These are phyloP conservation scores for Lachnellula hyalina DNA, from an alignment of 2,329 filamentous ascomycete species.

Conservation along the genomic window DNA sequence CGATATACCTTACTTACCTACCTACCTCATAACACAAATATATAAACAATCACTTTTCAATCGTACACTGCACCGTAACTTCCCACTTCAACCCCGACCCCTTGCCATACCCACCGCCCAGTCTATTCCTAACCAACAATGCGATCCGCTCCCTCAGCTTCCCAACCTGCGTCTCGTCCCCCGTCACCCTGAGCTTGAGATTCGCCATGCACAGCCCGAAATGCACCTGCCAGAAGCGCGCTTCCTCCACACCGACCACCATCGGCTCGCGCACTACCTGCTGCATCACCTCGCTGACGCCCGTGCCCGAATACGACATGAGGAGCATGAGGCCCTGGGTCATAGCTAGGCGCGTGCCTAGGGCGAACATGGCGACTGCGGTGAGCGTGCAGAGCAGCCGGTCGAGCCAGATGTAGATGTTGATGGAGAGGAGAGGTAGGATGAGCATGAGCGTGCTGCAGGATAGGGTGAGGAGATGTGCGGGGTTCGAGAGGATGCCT, in stretches of 20 bases:
- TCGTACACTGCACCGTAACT: conserved; percentile 72
- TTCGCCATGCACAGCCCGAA: conserved; percentile 97
- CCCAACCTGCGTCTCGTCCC: conserved; percentile 65
- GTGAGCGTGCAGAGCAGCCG: conserved; percentile 75
- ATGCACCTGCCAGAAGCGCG: conserved; percentile 97
- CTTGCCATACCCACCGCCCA: conserved; percentile 83
- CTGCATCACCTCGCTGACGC: conserved; percentile 58
- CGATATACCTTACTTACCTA: too few species aligned
- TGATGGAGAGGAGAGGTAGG: conserved; percentile 73
- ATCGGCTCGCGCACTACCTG: conserved; percentile 79
- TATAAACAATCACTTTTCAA: conserved; percentile 19
- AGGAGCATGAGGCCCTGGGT: conserved; percentile 90
- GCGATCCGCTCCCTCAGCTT: conserved; percentile 72
- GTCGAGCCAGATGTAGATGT: conserved; percentile 81
- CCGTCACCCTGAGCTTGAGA: conserved; percentile 69
- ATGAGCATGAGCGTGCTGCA: conserved; percentile 77
- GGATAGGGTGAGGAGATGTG: conserved; percentile 87
- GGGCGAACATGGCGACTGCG: conserved; percentile 79
- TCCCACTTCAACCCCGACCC: conserved; percentile 83
- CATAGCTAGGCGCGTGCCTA: conserved; percentile 78
- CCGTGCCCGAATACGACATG: conserved; percentile 66
- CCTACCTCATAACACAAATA: neutral
- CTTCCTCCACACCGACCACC: conserved; percentile 76
- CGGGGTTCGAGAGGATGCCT: conserved; percentile 86
- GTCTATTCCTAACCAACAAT: conserved; percentile 73